Evolutionary conservation across 139 green algal species (phyloP).

Genomic region (Haematococcus lacustris): DNA sequence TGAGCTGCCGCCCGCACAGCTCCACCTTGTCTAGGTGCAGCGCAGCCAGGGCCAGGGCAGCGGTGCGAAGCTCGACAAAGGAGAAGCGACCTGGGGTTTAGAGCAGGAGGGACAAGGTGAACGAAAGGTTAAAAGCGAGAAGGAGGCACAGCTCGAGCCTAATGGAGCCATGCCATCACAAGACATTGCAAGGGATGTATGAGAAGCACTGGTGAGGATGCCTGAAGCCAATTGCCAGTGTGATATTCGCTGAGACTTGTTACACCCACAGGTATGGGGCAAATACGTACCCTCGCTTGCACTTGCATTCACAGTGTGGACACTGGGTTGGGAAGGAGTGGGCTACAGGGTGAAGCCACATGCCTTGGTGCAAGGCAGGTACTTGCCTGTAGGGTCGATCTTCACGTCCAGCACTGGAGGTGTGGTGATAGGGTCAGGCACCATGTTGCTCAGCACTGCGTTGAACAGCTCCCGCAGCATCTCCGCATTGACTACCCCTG

Average conservation of each 20-base stretch:
- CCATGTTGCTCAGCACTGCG: slow-evolving; percentile 51
- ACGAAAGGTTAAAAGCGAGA: too few relatives aligned
- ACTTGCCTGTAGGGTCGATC: slow-evolving; percentile 47
- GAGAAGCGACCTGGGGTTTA: slow-evolving; percentile 64
- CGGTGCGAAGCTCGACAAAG: slow-evolving; percentile 81
- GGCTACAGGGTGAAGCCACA: too few relatives aligned
- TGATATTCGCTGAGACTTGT: too few relatives aligned
- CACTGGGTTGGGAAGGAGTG: too few relatives aligned
- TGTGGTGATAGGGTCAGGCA: slow-evolving; percentile 55
- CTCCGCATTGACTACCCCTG: slow-evolving; percentile 58
- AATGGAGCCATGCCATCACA: neutral
- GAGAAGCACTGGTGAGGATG: too few relatives aligned
- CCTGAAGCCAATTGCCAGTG: too few relatives aligned
- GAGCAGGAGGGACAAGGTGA: neutral
- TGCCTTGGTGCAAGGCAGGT: too few relatives aligned
- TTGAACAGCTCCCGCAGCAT: slow-evolving; percentile 87
- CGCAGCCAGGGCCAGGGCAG: slow-evolving; percentile 65
- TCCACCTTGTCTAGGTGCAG: slow-evolving; percentile 87
- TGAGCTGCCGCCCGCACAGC: slow-evolving; percentile 69
- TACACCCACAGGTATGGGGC: too few relatives aligned
- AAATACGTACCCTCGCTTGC: too few relatives aligned
- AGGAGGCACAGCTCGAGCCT: neutral
- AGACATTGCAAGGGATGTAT: too few relatives aligned
- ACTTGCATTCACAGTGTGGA: too few relatives aligned
- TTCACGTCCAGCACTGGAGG: slow-evolving; percentile 69